Evolutionary conservation across 2,329 filamentous ascomycete species (phyloP).

Genomic region (Cryphonectria japonica): DNA sequence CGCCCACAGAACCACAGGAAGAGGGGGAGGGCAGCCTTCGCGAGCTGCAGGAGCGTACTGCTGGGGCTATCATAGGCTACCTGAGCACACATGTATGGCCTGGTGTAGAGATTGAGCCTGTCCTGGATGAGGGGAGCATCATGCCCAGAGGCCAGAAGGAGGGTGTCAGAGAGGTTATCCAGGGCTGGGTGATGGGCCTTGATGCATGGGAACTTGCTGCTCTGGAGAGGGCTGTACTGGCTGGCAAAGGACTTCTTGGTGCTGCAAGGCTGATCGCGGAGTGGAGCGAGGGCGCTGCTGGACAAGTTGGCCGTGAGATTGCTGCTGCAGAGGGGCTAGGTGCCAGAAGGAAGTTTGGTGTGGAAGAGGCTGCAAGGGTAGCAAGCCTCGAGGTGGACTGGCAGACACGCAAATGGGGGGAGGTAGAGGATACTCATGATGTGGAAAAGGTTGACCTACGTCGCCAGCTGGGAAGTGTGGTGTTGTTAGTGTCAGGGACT

Average conservation of each 20-base stretch:
- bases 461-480: slow-evolving; percentile 84
- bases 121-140: slow-evolving; percentile 80
- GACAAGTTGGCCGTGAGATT: slow-evolving; percentile 39
- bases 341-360: slow-evolving; percentile 62
- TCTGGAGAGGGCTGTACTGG: slow-evolving; percentile 80
- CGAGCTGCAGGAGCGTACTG: slow-evolving; percentile 70
- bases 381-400: slow-evolving; percentile 85
- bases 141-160: slow-evolving; percentile 74
- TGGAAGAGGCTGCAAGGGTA: slow-evolving; percentile 79
- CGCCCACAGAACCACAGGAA: slow-evolving; percentile 52
- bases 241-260: slow-evolving; percentile 83
- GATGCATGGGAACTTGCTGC: slow-evolving; percentile 82
- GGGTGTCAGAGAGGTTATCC: slow-evolving; percentile 75
- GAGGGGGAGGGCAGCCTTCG: slow-evolving; percentile 64
- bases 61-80: slow-evolving; percentile 72
- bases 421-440: slow-evolving; percentile 98
- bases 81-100: slow-evolving; percentile 80
- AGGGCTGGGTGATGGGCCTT: slow-evolving; percentile 75
- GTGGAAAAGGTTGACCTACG: slow-evolving; percentile 89
- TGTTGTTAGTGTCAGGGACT: slow-evolving; percentile 75
- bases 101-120: slow-evolving; percentile 74
- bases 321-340: slow-evolving; percentile 34
- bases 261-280: slow-evolving; percentile 79
- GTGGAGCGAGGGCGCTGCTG: slow-evolving; percentile 77
- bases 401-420: slow-evolving; percentile 91